Conservation (phyloP, 192 early-diverging fungal genomes). For the Coemansia sp. region DNA sequence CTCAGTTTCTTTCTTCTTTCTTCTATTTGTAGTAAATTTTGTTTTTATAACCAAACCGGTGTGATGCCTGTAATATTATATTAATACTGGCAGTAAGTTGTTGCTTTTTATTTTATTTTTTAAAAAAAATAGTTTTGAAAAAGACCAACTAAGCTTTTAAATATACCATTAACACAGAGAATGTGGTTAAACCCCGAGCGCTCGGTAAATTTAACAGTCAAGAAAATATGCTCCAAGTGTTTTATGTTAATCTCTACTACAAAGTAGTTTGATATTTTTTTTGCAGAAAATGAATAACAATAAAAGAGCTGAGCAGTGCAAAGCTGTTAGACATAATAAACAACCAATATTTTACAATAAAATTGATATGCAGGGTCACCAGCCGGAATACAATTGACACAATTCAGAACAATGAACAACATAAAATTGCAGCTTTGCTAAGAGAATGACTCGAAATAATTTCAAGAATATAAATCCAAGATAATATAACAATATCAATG, state of each 20-base stretch:
- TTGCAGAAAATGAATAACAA: constrained; percentile 68
- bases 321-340: constrained; percentile 67
- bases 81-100: too few relatives aligned
- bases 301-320: constrained; percentile 41
- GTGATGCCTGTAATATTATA: too few relatives aligned
- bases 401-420: constrained; percentile 72
- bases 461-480: constrained; percentile 76
- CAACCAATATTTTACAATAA: constrained; percentile 25
- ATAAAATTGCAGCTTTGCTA: constrained; percentile 61
- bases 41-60: too few relatives aligned
- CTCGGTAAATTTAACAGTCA: background rate
- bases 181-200: background rate
- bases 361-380: constrained; percentile 50
- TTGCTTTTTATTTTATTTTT: too few relatives aligned
- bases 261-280: constrained; percentile 71
- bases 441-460: constrained; percentile 67
- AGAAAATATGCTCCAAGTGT: background rate
- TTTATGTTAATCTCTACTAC: constrained; percentile 18
- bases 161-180: background rate
- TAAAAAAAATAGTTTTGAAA: background rate
- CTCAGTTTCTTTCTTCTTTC: too few relatives aligned
- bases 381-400: constrained; percentile 53
- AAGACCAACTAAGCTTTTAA: background rate
- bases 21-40: too few relatives aligned
- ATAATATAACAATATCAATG: constrained; percentile 73